These are phyloP conservation scores for Huntiella bhutanensis DNA, from an alignment of 2,329 filamentous ascomycete genomes.

Conservation along the genomic window DNA sequence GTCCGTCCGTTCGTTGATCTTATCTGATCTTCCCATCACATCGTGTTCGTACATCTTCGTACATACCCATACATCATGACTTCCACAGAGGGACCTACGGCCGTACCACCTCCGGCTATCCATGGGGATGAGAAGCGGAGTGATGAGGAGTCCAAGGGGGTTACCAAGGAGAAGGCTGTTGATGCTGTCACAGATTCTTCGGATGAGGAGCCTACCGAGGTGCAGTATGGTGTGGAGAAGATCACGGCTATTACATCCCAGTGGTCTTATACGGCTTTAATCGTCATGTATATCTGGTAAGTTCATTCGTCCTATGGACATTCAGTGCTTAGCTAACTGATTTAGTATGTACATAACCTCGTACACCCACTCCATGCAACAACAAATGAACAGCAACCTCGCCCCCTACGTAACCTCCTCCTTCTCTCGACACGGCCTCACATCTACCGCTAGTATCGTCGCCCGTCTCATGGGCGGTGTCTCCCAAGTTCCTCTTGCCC, in stretches of 20 bases:
- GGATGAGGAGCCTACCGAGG: slow-evolving; percentile 16
- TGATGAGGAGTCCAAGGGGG: neutral
- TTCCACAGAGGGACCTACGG: neutral
- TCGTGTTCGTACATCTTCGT: too few species aligned
- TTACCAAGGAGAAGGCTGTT: neutral
- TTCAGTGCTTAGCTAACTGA: neutral
- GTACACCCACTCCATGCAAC: slow-evolving; percentile 17
- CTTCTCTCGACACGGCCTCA: slow-evolving; percentile 34
- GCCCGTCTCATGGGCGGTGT: slow-evolving; percentile 36
- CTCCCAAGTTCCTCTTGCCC: slow-evolving; percentile 46
- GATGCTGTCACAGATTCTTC: neutral
- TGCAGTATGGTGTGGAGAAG: slow-evolving; percentile 27
- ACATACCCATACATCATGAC: neutral
- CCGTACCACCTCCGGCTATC: neutral
- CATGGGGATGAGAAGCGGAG: neutral
- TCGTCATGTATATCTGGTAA: slow-evolving; percentile 26
- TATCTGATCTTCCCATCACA: too few species aligned
- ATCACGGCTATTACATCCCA: slow-evolving; percentile 29
- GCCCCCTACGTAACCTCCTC: slow-evolving; percentile 29
- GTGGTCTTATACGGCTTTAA: slow-evolving; percentile 23
- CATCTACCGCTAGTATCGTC: slow-evolving; percentile 34
- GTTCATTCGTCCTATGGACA: slow-evolving; percentile 13
- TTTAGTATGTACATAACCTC: slow-evolving; percentile 4
- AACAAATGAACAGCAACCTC: slow-evolving; percentile 22
- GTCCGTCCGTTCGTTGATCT: too few species aligned